phyloP scores from a whole-genome alignment of 1,284 basidiomycete genomes.

The Meripilus lineatus region DNA sequence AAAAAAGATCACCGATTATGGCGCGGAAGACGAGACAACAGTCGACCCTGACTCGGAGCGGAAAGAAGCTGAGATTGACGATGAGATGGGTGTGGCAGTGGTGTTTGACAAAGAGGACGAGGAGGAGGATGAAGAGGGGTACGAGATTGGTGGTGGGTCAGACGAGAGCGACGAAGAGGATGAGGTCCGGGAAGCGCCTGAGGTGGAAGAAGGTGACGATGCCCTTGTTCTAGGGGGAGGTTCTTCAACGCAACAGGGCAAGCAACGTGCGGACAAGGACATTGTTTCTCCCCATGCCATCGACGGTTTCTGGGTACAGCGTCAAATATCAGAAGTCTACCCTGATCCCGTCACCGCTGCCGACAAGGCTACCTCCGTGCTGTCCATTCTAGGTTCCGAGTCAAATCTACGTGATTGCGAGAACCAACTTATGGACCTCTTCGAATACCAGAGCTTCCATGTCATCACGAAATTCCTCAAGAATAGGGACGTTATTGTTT shows the following conservation, averaged over 20 bases:
- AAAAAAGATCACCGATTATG: slow-evolving; percentile 97
- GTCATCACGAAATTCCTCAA: slow-evolving; percentile 90
- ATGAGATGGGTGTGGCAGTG: slow-evolving; percentile 92
- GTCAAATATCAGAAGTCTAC: slow-evolving; percentile 87
- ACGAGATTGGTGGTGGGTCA: slow-evolving; percentile 72
- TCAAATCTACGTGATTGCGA: slow-evolving; percentile 91
- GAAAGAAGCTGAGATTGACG: slow-evolving; percentile 82
- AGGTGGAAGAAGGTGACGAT: slow-evolving; percentile 51
- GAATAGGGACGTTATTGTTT: slow-evolving; percentile 94
- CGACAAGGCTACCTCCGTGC: slow-evolving; percentile 84
- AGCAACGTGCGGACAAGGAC: slow-evolving; percentile 66
- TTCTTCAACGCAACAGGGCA: slow-evolving; percentile 37
- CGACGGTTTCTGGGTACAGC: slow-evolving; percentile 98
- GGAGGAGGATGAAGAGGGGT: slow-evolving; percentile 85
- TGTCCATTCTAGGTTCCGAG: slow-evolving; percentile 88
- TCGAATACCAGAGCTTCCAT: slow-evolving; percentile 92
- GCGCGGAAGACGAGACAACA: slow-evolving; percentile 78
- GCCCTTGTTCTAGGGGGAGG: slow-evolving; percentile 74
- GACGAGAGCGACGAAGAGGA: slow-evolving; percentile 69
- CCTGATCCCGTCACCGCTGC: slow-evolving; percentile 93
- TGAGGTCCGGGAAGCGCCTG: slow-evolving; percentile 40
- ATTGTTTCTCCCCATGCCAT: slow-evolving; percentile 87
- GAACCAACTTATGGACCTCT: slow-evolving; percentile 96
- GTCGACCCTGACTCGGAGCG: slow-evolving; percentile 72
- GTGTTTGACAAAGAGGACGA: slow-evolving; percentile 96